Percentiles rank a stretch among this genome's conserved stretches.
phyloP scores from a whole-genome alignment of 495 filamentous ascomycete genomes.

The Aspergillus panamensis region DNA sequence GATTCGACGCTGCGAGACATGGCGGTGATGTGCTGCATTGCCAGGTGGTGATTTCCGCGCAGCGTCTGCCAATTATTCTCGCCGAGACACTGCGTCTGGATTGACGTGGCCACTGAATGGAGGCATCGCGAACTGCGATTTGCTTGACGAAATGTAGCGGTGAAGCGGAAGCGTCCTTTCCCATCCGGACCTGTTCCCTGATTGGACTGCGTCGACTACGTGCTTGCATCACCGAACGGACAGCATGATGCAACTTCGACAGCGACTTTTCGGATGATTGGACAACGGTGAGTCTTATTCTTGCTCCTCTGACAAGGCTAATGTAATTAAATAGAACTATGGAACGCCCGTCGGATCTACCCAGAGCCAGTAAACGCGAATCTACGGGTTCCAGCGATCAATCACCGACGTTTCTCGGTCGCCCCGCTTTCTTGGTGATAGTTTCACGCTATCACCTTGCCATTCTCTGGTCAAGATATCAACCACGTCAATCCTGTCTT shows the following conservation, averaged over 20 bases:
- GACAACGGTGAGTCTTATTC: background rate
- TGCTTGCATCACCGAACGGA: constrained; percentile 15
- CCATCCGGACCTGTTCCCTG: background rate
- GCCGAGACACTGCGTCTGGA: background rate
- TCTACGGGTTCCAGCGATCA: background rate
- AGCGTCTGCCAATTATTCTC: constrained; percentile 15
- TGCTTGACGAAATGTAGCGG: constrained; percentile 27
- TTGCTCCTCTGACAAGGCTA: constrained; percentile 8
- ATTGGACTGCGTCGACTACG: constrained; percentile 6
- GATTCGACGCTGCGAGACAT: constrained; percentile 26
- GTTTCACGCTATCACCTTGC: constrained; percentile 2
- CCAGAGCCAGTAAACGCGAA: constrained; percentile 8
- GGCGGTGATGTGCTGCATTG: constrained; percentile 32
- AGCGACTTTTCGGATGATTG: constrained; percentile 2
- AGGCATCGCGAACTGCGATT: constrained; percentile 7
- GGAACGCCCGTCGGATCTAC: constrained; percentile 12
- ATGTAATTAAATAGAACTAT: constrained; percentile 14
- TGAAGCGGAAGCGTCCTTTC: constrained; percentile 26
- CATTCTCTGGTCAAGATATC: constrained; percentile 18
- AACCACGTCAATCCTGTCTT: constrained; percentile 24
- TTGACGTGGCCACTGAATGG: constrained; percentile 24
- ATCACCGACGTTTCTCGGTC: background rate
- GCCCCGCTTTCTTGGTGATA: constrained; percentile 23
- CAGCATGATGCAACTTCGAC: constrained; percentile 5
- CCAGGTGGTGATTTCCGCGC: constrained; percentile 16